Evolutionary conservation across 1,139 yeast species (phyloP), one percentile per base, ranked within the genome.

Genomic region (Sugiyamaella novakii): DNA sequence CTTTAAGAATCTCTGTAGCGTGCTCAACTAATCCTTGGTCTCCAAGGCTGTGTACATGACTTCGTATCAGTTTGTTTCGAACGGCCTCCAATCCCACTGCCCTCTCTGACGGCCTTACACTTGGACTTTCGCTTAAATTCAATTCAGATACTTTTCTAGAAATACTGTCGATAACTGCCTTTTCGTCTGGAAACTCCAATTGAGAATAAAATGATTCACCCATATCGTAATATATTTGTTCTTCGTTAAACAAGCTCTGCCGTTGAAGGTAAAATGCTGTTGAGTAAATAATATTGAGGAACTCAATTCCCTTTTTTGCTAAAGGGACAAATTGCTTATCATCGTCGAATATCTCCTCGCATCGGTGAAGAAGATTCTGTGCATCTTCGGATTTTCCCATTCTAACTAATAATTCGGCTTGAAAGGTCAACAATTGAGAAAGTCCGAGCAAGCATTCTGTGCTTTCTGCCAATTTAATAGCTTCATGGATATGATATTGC

Each of bases 241-340:
- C 64, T 41, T 60, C 62, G 3, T 47, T 49, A 35, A 54, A 60
- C 49, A 52, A 37, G 10, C 53, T 46, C 28, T 55, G 58, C 2
- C 61, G 47, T 40, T 59, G 63, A 22, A 59, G 50, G 47, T 55
- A 60, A 7, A 60, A 47, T 11, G 59, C 56, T 3, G 60, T 54
- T 4, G 66, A 59, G 31, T 57, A 57, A 3, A 58, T 56, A 31
- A 59, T 46, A 14, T 57, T 54, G 24, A 61, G 43, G 14, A 55
- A 59, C 19, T 49, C 54, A 11, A 58, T 47, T 34, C 57, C 62
- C 38, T 56, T 58, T 10, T 49, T 43, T 17, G 52, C 52, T 27
- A 55, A 45, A 6, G 48, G 47, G 17, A 43, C 37, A 21, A 33
- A n/a, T 17, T 41, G 45, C 21, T 42, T 42, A 17, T 42, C 46